phyloP scores from a whole-genome alignment of 2,329 filamentous ascomycete genomes.

The Teratosphaeria epicoccoides region DNA sequence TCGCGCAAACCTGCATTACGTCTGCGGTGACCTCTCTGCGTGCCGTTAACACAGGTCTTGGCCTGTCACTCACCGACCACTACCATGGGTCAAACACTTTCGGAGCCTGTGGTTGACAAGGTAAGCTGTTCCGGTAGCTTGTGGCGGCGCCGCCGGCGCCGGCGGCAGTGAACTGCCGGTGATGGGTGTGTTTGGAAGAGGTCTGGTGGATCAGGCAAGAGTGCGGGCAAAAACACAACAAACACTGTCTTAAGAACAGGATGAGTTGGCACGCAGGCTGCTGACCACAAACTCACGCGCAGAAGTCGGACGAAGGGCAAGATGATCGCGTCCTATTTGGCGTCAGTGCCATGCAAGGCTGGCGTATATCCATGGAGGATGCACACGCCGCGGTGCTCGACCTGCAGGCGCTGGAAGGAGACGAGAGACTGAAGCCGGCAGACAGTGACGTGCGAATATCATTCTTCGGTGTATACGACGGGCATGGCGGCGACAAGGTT shows the following conservation, averaged over 20 bases:
- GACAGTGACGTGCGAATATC: conserved; percentile 64
- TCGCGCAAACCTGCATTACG: neutral
- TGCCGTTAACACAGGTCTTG: neutral
- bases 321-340: conserved; percentile 91
- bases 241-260: neutral
- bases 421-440: conserved; percentile 44
- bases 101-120: conserved; percentile 98
- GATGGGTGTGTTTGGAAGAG: neutral
- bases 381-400: conserved; percentile 84
- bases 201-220: neutral
- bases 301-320: conserved; percentile 82
- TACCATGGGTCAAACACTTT: conserved; percentile 96
- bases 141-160: neutral
- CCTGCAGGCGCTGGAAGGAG: conserved; percentile 54
- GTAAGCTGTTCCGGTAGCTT: conserved; percentile 44
- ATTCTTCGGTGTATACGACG: conserved; percentile 97
- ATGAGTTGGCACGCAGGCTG: conserved; percentile 1
- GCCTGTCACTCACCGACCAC: neutral
- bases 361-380: conserved; percentile 99
- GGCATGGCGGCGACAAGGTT: conserved; percentile 94
- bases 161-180: neutral
- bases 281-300: conserved; percentile 5
- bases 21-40: neutral
- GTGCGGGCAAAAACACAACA: neutral
- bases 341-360: conserved; percentile 98